Base-by-base conservation (phyloP, 2,329 filamentous ascomycete genomes). In the Dactylellina leptospora region DNA sequence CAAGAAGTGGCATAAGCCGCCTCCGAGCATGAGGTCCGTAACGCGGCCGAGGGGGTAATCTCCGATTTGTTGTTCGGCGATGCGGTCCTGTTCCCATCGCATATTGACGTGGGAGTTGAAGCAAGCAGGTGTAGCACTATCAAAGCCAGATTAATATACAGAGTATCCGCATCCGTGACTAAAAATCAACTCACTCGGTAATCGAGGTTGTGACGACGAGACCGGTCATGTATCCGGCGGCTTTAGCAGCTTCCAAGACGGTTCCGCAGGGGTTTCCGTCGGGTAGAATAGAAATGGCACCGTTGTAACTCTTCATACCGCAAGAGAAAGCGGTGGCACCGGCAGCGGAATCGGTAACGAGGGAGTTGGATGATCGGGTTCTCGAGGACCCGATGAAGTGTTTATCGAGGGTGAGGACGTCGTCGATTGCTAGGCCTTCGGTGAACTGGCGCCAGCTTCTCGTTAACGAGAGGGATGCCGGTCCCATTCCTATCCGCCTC, bases 251-350 rank as follows among this genome's bases (percentile, higher is more conserved):
- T 82, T 99, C 95, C 58, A 99, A 85, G 38, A 90, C 92, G 16
- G 93, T 96, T 5, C 93, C 95, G 79, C 95, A 99, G 3, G 95
- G 92, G 27, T 87, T 87, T 75, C 90, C 87, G 80, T 96, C 89
- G 0, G 93, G 93, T 13, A 96, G 84, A 59, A 96, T 90, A 8
- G 92, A 90, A 76, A 99, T 97, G 75, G 95, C 95, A 50, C 92
- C 92, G 78, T 99, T 99, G 82, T 99, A 99, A 79, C 89, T 96
- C 86, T 99, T 99, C 78, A 84, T 82, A 18, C 87, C 93, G 78
- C 95, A 99, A 1, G 91, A 92, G 80, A 99, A 99, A 0, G 95
- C 95, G 0, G 95, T 99, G 2, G 95, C 95, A 36, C 95, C 95
- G n/a, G 95, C 95, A 3, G 95, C 95, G 69, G 91, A 96, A 80